phyloP scores from a whole-genome alignment of 768 basidiomycete genomes.

The Dentipellis fragilis region DNA sequence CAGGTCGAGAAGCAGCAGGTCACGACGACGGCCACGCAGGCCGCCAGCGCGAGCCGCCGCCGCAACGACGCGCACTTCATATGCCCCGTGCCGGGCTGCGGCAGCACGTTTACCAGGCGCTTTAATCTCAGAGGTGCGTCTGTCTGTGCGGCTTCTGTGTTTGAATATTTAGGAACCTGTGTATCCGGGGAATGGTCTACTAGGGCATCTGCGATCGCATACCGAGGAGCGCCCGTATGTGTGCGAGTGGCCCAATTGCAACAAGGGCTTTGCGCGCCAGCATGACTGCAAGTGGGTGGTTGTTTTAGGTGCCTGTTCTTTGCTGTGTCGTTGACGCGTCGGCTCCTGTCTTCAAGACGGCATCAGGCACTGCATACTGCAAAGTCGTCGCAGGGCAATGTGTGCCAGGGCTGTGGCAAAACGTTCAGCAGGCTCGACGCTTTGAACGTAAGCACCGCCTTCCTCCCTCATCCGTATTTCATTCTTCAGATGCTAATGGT shows the following conservation, averaged over 20 bases:
- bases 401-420: conserved; percentile 89
- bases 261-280: conserved; percentile 90
- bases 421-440: conserved; percentile 92
- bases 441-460: conserved; percentile 64
- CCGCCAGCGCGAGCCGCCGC: conserved; percentile 81
- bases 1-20: conserved; percentile 94
- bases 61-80: conserved; percentile 88
- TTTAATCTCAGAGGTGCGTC: conserved; percentile 75
- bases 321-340: conserved; percentile 1
- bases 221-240: conserved; percentile 92
- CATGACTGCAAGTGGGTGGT: conserved; percentile 89
- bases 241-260: conserved; percentile 90
- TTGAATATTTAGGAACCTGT: background rate
- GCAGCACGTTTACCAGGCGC: conserved; percentile 54
- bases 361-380: conserved; percentile 86
- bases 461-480: conserved; percentile 18
- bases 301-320: background rate
- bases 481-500: conserved; percentile 13
- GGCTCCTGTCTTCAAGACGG: conserved; percentile 40
- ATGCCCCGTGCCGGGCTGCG: conserved; percentile 28
- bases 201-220: conserved; percentile 89
- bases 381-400: conserved; percentile 67
- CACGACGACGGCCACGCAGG: conserved; percentile 88
- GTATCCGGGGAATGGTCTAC: conserved; percentile 7
- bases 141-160: background rate